Base-by-base conservation (phyloP, 345 rosid species). In the Euclidium syriacum region DNA sequence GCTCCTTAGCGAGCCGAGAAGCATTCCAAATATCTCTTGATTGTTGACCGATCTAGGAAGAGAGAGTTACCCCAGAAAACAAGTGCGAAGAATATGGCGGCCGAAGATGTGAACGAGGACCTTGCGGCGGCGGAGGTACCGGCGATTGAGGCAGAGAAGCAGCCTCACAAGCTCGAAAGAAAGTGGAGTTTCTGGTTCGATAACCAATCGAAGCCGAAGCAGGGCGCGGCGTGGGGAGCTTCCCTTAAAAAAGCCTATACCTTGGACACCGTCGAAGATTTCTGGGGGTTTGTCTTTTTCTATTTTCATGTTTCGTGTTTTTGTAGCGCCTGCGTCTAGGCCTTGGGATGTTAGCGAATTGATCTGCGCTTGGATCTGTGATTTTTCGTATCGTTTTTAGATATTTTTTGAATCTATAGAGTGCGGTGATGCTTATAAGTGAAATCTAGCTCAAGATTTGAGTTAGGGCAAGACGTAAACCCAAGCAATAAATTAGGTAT, bases 161-260 rank as follows among this genome's bases (percentile, higher is more conserved):
- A 75, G 64, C 75, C 76, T 7, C 86, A 88, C 75, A 83, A 84
- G 75, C 75, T 92, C 26, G 92, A 92, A 48, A 82, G 91, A 41
- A 86, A 83, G 64, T 92, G 98, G 98, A 64, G 92, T 4, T 88
- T 92, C 65, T 92, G 98, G 98, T 85, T 77, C 64, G 95, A 88
- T 60, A 83, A 83, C 66, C 90, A 81, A 74, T 86, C 91, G 17
- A 91, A 86, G 65, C 71, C 82, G 22, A 85, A 85, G 50, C 86
- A 80, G 49, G 98, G 98, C 72, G 83, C 83, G 38, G 90, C 80
- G 27, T 91, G 98, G 98, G 98, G 96, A 15, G 49, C 83, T 33
- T 67, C 89, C 50, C 87, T 88, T 41, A 89, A 91, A 41, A 86
- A 83, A 54, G 84, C 79, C 69, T 86, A 73, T 69, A 80, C 96